Percentiles rank a stretch among this genome's conserved stretches.
Conservation (phyloP, 2,329 filamentous ascomycete species). For the Ophioceras dolichostomum region DNA sequence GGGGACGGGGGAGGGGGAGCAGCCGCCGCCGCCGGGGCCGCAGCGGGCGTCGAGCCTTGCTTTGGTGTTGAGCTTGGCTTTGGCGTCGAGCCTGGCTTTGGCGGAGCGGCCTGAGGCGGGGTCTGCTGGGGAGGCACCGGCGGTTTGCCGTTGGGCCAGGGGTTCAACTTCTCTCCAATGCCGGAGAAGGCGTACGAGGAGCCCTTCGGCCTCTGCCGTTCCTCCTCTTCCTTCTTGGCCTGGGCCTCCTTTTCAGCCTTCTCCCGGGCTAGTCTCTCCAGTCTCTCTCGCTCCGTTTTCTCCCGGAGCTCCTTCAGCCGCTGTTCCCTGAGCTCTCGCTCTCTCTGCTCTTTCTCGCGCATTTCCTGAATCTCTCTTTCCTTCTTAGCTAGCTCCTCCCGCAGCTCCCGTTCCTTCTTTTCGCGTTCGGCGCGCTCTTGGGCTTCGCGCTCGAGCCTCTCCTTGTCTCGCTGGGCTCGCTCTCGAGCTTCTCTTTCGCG, state of each 20-base stretch:
- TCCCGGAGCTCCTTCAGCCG: constrained; percentile 33
- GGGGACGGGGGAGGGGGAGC: constrained; percentile 3
- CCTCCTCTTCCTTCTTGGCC: constrained; percentile 18
- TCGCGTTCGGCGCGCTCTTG: constrained; percentile 16
- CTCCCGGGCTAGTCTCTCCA: constrained; percentile 19
- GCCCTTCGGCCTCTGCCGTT: constrained; percentile 25
- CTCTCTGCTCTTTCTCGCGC: constrained; percentile 16
- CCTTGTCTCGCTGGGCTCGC: constrained; percentile 21
- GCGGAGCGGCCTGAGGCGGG: constrained; percentile 10
- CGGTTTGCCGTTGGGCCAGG: constrained; percentile 53
- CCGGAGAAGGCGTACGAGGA: constrained; percentile 51
- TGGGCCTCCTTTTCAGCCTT: constrained; percentile 15
- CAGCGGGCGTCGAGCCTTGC: constrained; percentile 16
- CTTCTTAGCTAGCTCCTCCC: constrained; percentile 24
- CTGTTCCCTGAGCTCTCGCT: constrained; percentile 17
- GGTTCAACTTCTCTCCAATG: constrained; percentile 57
- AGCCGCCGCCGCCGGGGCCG: constrained; percentile 9
- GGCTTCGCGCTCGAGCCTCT: constrained; percentile 13
- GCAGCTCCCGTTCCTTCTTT: constrained; percentile 15
- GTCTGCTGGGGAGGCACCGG: constrained; percentile 18
- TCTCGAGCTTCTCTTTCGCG: constrained; percentile 43
- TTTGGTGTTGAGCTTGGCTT: constrained; percentile 11
- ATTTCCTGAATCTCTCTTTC: constrained; percentile 20
- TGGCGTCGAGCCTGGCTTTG: constrained; percentile 13
- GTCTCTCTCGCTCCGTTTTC: constrained; percentile 25